Base-by-base conservation (phyloP, 768 basidiomycete genomes). In the Mycena galericulata region DNA sequence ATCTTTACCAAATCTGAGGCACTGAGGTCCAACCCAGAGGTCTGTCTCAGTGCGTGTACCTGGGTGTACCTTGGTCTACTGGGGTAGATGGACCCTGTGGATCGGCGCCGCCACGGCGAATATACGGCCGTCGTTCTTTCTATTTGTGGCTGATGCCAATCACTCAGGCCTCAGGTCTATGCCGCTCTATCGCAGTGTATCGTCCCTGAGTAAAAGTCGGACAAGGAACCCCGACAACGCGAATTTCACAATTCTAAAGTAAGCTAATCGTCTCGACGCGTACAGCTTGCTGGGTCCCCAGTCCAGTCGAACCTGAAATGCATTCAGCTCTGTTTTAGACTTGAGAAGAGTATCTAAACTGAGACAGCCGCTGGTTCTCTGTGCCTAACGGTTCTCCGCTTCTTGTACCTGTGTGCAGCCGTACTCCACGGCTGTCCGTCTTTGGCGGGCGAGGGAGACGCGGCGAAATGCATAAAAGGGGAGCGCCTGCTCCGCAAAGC, bases 361-460 rank as follows among this genome's bases (percentile, higher is more conserved):
- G n/a, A n/a, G n/a, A n/a, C n/a, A n/a, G n/a, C n/a, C n/a, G n/a
- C n/a, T n/a, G n/a, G n/a, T n/a, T n/a, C n/a, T n/a, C n/a, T n/a
- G n/a, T n/a, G n/a, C n/a, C n/a, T n/a, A n/a, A n/a, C 49, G 49
- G 49, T 50, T 50, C 49, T 30, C 27, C 27, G 49, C 49, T 50
- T 50, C 27, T 50, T 30, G 49, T 50, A 29, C 49, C 49, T 50
- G 49, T 29, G 49, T 20, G 29, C 49, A 50, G 49, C 49, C 49
- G 49, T 50, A 50, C 49, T 50, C 49, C 49, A 50, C 49, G 49
- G 49, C 49, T 29, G 49, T 50, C 49, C 49, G 49, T 30, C 49
- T 30, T 50, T 50, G 49, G 49, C 49, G 49, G 49, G 18, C 49
- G 29, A 30, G n/a, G 49, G 49, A 50, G 49, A 50, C 30, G 27